A percentile compares a stretch with the other conserved stretches of the same genome.
Conservation (phyloP, 2,329 filamentous ascomycete species). For the Bertia moriformis region DNA sequence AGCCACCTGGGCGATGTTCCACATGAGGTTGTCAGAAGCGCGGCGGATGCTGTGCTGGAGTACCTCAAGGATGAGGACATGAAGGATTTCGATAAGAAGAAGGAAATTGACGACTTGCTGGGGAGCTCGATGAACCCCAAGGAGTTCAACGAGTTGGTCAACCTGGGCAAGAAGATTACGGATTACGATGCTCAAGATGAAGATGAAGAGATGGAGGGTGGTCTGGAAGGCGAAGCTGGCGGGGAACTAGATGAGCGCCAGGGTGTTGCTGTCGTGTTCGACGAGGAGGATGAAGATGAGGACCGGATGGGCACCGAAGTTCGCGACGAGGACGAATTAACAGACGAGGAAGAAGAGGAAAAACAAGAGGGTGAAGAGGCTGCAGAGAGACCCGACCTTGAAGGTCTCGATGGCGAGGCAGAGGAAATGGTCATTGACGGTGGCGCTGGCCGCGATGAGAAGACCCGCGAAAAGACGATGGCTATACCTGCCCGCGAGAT, state of each 20-base stretch:
- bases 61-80: constrained; percentile 86
- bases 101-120: constrained; percentile 84
- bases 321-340: constrained; percentile 64
- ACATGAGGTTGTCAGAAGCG: constrained; percentile 80
- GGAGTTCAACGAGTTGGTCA: constrained; percentile 92
- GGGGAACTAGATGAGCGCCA: constrained; percentile 84
- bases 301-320: constrained; percentile 71
- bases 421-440: constrained; percentile 1
- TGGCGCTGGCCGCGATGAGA: not conserved
- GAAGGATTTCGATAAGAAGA: constrained; percentile 98
- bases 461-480: constrained; percentile 27
- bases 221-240: constrained; percentile 42
- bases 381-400: not conserved
- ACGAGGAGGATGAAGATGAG: constrained; percentile 76
- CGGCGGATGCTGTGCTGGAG: constrained; percentile 81
- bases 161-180: constrained; percentile 95
- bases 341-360: constrained; percentile 58
- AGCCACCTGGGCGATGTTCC: constrained; percentile 82
- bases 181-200: constrained; percentile 96
- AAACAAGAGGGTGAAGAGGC: constrained; percentile 20
- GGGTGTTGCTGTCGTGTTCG: constrained; percentile 94
- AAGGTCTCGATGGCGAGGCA: not conserved
- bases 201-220: constrained; percentile 69
- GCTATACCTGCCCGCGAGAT: constrained; percentile 68
- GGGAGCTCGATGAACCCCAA: constrained; percentile 72